A percentile compares a stretch with the other conserved stretches of the same genome.
phyloP scores from a whole-genome alignment of 495 filamentous ascomycete genomes.

The Hypoxylon trugodes region DNA sequence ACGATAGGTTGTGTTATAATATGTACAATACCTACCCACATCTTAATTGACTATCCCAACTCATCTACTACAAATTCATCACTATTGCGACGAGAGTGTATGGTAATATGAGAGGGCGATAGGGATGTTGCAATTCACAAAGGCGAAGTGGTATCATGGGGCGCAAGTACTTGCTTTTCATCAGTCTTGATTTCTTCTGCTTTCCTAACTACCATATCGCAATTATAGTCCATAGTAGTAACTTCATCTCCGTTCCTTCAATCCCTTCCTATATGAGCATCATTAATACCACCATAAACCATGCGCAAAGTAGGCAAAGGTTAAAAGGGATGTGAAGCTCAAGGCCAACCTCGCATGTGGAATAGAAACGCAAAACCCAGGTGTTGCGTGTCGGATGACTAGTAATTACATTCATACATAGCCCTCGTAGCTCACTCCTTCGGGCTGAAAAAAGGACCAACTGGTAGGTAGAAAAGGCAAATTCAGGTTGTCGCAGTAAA shows the following conservation, averaged over 20 bases:
- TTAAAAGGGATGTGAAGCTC: neutral
- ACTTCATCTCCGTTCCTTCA: neutral
- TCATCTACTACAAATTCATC: too few relatives aligned
- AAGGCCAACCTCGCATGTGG: neutral
- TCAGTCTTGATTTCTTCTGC: constrained; percentile 32
- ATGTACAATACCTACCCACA: too few relatives aligned
- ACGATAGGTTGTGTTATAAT: too few relatives aligned
- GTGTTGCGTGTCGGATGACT: constrained; percentile 9
- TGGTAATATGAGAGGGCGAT: too few relatives aligned
- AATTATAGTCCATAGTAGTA: constrained; percentile 2
- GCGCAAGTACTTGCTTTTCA: constrained; percentile 14
- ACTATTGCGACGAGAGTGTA: too few relatives aligned
- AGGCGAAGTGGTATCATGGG: neutral
- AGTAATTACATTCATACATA: constrained; percentile 29
- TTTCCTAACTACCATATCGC: constrained; percentile 2
- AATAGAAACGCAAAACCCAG: neutral
- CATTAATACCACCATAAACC: neutral
- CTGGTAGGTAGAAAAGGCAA: constrained; percentile 24
- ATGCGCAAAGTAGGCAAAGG: neutral
- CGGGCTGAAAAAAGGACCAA: constrained; percentile 18
- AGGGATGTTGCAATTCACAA: neutral
- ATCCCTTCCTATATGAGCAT: constrained; percentile 1
- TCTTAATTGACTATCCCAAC: too few relatives aligned
- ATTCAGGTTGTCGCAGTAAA: constrained; percentile 4
- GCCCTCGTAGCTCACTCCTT: constrained; percentile 1